A percentile compares a stretch with the other conserved stretches of the same genome.
phyloP scores from a whole-genome alignment of 2,329 filamentous ascomycete species.

The Catunica adiposa region DNA sequence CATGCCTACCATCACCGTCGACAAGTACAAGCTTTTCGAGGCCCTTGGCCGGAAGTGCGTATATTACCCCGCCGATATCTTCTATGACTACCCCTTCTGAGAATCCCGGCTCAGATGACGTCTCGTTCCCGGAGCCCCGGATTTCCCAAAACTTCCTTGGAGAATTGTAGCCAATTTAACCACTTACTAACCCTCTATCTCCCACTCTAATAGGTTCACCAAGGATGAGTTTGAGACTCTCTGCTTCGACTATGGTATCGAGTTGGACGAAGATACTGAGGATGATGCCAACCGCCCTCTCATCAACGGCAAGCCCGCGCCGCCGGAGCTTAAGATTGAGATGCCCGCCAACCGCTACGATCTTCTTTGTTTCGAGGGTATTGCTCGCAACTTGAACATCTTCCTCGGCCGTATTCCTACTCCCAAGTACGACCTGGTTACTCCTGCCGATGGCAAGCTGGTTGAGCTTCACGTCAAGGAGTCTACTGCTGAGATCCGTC shows the following conservation, averaged over 20 bases:
- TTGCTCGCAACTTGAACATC: slow-evolving; percentile 87
- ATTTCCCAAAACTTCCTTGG: background rate
- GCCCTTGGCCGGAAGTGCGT: slow-evolving; percentile 70
- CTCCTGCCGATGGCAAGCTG: slow-evolving; percentile 55
- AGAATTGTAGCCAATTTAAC: background rate
- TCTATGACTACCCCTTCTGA: background rate
- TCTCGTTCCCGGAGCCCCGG: background rate
- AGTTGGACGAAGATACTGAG: slow-evolving; percentile 90
- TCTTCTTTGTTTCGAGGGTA: slow-evolving; percentile 95
- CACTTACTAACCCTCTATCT: slow-evolving; percentile 11
- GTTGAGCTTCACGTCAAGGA: slow-evolving; percentile 68
- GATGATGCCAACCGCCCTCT: slow-evolving; percentile 50
- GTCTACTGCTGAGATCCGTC: slow-evolving; percentile 61
- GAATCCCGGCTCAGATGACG: background rate
- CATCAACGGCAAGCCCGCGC: slow-evolving; percentile 65
- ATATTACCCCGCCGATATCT: slow-evolving; percentile 3
- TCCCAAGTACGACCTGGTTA: slow-evolving; percentile 63
- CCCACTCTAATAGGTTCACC: slow-evolving; percentile 46
- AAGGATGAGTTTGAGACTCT: slow-evolving; percentile 91
- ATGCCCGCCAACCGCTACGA: slow-evolving; percentile 90
- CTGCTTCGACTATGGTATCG: slow-evolving; percentile 97
- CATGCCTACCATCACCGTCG: slow-evolving; percentile 94
- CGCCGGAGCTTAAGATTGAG: slow-evolving; percentile 91
- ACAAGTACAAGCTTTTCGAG: slow-evolving; percentile 92
- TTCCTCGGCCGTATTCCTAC: slow-evolving; percentile 63